phyloP scores from a whole-genome alignment of 306 rosid species.

The Alnus glutinosa region DNA sequence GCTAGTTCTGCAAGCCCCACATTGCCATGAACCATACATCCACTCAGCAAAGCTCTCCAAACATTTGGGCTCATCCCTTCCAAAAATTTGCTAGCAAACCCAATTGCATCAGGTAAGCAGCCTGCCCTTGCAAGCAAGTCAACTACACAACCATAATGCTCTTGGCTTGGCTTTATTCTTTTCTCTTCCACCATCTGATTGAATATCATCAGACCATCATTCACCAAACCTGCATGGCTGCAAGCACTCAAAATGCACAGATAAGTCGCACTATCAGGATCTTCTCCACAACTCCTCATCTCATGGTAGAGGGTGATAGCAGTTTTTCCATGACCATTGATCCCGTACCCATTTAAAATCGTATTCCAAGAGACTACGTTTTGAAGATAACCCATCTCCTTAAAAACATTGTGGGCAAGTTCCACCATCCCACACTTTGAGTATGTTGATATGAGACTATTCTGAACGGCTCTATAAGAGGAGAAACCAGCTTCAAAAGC shows the following conservation, averaged over 20 bases:
- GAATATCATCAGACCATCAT: constrained; percentile 17
- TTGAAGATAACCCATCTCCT: constrained; percentile 18
- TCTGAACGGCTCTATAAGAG: neutral
- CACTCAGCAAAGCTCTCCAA: constrained; percentile 23
- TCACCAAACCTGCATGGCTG: constrained; percentile 16
- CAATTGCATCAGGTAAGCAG: constrained; percentile 11
- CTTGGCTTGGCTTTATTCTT: constrained; percentile 9
- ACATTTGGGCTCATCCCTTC: constrained; percentile 10
- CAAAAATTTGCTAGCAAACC: constrained; percentile 13
- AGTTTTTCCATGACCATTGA: constrained; percentile 15
- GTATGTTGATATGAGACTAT: constrained; percentile 18
- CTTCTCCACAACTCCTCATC: constrained; percentile 6
- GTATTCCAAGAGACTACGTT: constrained; percentile 20
- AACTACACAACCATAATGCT: constrained; percentile 21
- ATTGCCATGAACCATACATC: constrained; percentile 18
- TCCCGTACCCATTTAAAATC: constrained; percentile 9
- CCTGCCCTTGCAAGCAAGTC: constrained; percentile 23
- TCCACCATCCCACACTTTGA: constrained; percentile 18
- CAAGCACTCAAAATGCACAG: constrained; percentile 22
- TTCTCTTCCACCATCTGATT: constrained; percentile 6
- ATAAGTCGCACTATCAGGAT: constrained; percentile 18
- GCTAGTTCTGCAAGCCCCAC: constrained; percentile 19
- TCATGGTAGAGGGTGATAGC: constrained; percentile 13
- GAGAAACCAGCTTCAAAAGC: constrained; percentile 20
- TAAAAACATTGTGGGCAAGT: constrained; percentile 14